Evolutionary conservation across 352 stramenopile species (phyloP).

Genomic region (Globisporangium camurandrum): DNA sequence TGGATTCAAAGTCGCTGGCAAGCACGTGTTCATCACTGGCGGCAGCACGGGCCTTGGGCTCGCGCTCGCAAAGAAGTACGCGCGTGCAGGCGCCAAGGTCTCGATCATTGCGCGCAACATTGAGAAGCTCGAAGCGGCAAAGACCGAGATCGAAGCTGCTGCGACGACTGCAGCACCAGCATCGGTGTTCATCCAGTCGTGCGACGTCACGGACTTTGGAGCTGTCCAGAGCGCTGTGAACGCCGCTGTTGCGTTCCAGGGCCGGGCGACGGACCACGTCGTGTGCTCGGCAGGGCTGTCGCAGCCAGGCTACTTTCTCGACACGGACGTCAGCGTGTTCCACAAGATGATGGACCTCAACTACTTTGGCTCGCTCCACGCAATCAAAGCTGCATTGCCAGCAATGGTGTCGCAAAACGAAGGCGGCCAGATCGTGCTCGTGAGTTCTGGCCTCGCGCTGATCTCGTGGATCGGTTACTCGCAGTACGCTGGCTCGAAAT

Average conservation of each 20-base stretch:
- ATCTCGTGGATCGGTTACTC: constrained; percentile 80
- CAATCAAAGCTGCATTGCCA: constrained; percentile 74
- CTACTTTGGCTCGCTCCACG: constrained; percentile 78
- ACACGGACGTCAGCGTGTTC: constrained; percentile 63
- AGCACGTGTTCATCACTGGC: constrained; percentile 63
- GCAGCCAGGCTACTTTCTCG: constrained; percentile 63
- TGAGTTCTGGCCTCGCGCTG: constrained; percentile 61
- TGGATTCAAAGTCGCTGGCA: constrained; percentile 66
- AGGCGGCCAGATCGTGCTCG: constrained; percentile 58
- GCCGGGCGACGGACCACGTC: constrained; percentile 57
- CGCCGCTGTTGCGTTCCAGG: constrained; percentile 60
- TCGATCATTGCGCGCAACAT: constrained; percentile 58
- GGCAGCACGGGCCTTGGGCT: constrained; percentile 66
- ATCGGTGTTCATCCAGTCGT: constrained; percentile 62
- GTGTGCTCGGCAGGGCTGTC: constrained; percentile 61
- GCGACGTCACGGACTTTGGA: constrained; percentile 58
- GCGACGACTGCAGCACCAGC: constrained; percentile 19
- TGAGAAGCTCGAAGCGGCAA: constrained; percentile 53
- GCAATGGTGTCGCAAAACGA: constrained; percentile 60
- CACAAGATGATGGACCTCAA: constrained; percentile 83
- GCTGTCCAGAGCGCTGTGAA: constrained; percentile 56
- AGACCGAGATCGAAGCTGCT: constrained; percentile 48
- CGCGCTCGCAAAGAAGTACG: constrained; percentile 61
- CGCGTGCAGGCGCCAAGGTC: constrained; percentile 55
- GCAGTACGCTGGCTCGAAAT: constrained; percentile 78